Conservation (phyloP, 805 yeast genomes). For the Clavispora phyllophila region DNA sequence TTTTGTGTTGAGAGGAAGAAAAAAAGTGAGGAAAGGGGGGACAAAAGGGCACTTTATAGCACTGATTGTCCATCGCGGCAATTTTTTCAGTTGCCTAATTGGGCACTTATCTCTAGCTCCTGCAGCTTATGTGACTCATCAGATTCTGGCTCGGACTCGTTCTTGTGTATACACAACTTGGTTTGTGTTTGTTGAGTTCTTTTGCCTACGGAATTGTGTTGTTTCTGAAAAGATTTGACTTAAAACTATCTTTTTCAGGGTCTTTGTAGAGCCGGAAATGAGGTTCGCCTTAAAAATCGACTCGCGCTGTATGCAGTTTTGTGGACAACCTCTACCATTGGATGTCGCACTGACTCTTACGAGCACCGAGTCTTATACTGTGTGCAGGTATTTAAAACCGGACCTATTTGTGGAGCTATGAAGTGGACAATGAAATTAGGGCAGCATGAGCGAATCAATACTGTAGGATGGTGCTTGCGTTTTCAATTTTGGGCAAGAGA, state of each 20-base stretch:
- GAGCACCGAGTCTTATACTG: constrained; percentile 14
- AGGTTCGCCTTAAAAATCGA: background rate
- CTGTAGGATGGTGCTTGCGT: no score
- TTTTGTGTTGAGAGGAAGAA: constrained; percentile 1
- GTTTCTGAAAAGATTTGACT: no score
- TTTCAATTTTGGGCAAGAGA: no score
- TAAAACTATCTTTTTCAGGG: no score
- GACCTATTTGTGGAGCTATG: no score
- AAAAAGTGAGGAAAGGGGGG: constrained; percentile 1
- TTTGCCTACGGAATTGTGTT: no score
- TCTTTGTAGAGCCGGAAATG: background rate
- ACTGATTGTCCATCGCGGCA: constrained; percentile 20
- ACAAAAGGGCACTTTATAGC: constrained; percentile 13
- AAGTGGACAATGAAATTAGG: no score
- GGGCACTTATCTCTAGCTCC: constrained; percentile 5
- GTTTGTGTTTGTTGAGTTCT: no score
- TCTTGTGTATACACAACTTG: no score
- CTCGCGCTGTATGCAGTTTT: background rate
- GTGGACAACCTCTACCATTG: background rate
- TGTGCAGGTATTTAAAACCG: no score
- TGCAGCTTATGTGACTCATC: constrained; percentile 1
- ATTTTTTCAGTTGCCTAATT: constrained; percentile 11
- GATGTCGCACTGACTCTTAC: constrained; percentile 4
- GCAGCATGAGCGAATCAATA: no score
- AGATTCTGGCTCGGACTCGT: background rate